Evolutionary conservation across 1,284 basidiomycete genomes (phyloP).

Genomic region (Naganishia cerealis): DNA sequence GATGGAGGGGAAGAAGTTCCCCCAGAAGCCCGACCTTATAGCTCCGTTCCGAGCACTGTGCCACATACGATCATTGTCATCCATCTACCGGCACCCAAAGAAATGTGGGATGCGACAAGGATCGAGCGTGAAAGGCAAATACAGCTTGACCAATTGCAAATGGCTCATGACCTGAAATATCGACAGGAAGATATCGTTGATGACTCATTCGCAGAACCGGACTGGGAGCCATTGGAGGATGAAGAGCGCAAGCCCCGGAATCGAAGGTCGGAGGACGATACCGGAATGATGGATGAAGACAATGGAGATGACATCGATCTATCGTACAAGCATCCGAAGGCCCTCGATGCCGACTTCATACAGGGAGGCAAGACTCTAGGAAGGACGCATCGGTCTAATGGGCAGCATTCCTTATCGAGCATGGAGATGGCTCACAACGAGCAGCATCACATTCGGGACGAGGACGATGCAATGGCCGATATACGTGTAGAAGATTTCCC

Average conservation of each 20-base stretch:
- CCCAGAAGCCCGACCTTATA: conserved; percentile 36
- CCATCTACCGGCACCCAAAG: conserved; percentile 41
- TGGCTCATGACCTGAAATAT: conserved; percentile 20
- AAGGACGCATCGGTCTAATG: background rate
- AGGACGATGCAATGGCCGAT: conserved; percentile 19
- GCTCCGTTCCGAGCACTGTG: conserved; percentile 41
- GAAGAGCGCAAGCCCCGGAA: conserved; percentile 13
- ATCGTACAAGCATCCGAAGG: conserved; percentile 3
- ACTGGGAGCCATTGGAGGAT: conserved; percentile 21
- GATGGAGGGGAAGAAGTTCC: conserved; percentile 34
- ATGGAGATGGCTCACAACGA: conserved; percentile 13
- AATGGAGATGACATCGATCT: background rate
- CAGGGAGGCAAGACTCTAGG: conserved; percentile 1
- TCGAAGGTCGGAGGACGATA: conserved; percentile 7
- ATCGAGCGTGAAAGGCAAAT: conserved; percentile 33
- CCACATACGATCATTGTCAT: conserved; percentile 46
- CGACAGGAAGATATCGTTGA: conserved; percentile 29
- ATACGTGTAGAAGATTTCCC: conserved; percentile 27
- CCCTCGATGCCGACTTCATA: conserved; percentile 3
- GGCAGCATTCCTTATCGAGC: background rate
- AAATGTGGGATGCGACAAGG: conserved; percentile 40
- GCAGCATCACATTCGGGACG: background rate
- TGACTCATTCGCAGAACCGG: conserved; percentile 25
- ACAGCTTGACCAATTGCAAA: conserved; percentile 30
- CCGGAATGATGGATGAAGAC: background rate